Base-by-base conservation (phyloP, 441 rosid genomes). In the Dalechampia spathulata region DNA sequence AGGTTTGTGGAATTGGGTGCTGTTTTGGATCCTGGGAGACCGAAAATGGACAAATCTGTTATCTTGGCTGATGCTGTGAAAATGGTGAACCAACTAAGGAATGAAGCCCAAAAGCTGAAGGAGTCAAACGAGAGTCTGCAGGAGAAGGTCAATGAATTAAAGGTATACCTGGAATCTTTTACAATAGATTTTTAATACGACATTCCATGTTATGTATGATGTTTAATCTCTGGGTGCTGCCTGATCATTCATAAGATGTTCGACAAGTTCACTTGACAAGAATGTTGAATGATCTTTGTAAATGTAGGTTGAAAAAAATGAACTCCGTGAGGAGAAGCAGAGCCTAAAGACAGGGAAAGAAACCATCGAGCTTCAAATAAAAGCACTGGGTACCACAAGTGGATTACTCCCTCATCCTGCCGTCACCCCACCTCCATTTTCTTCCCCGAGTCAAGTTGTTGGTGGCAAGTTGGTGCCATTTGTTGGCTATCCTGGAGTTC, bases 401-500 rank as follows among this genome's bases (percentile, higher is more conserved):
- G 66, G 77, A 49, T 86, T 81, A 63, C 44, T 84, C 66, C 82
- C 94, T 63, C 82, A 65, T 23, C 75, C 74, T 43, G 78, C 86
- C 6, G 66, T 86, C 41, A 71, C 78, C 62, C 72, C 91, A 62
- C 78, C 89, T 48, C 77, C 90, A 63, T 88, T 79, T 71, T 74
- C 98, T 55, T 71, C 86, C 19, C 90, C 79, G 56, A 85, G 78
- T 54, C 96, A 82, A 71, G 85, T 79, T 56, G 71, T 81, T 8
- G 88, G 91, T 59, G 77, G 74, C 76, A 92, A 92, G 79, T 60
- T 80, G 78, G 78, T 86, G 63, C 96, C 98, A 16, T 62, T 79
- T 75, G 81, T 88, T 64, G 71, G 96, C 66, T 92, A 92, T 76
- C 96, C 96, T 1, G 90, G 96, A 69, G 78, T 80, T 47, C 85